Conservation (phyloP, 305 asterid species). For the Nicotiana rustica region DNA sequence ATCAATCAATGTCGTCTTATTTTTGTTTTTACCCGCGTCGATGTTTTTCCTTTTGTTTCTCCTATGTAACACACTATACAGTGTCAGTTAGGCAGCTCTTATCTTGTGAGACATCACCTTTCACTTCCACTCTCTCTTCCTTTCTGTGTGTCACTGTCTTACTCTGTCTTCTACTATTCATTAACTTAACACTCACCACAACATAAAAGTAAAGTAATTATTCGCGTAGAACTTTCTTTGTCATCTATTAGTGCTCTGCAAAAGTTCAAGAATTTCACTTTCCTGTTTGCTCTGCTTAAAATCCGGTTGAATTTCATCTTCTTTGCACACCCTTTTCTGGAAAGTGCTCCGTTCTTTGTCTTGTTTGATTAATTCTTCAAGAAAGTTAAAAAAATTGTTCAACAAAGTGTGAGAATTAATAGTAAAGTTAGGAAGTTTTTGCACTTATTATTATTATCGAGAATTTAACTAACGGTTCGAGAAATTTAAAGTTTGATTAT, state of each 20-base stretch:
- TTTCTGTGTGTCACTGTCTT: background rate
- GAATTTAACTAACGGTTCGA: background rate
- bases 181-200: background rate
- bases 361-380: background rate
- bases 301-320: background rate
- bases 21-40: background rate
- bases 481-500: background rate
- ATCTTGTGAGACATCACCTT: conserved; percentile 8
- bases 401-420: background rate
- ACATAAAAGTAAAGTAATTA: background rate
- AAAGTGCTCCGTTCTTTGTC: conserved; percentile 11
- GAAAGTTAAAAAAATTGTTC: background rate
- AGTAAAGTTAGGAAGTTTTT: background rate
- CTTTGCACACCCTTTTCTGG: conserved; percentile 9
- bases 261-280: conserved; percentile 28
- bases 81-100: conserved; percentile 18
- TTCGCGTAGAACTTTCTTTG: background rate
- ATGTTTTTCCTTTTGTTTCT: background rate
- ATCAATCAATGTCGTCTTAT: background rate
- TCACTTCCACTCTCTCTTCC: background rate
- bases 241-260: background rate
- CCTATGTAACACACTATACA: background rate
- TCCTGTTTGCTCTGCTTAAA: conserved; percentile 14
- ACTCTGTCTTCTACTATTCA: background rate
- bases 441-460: background rate